Evolutionary conservation across 176 grass and related monocot genomes (phyloP), one percentile per base, ranked within the genome.

Genomic region (Stipa capillata): DNA sequence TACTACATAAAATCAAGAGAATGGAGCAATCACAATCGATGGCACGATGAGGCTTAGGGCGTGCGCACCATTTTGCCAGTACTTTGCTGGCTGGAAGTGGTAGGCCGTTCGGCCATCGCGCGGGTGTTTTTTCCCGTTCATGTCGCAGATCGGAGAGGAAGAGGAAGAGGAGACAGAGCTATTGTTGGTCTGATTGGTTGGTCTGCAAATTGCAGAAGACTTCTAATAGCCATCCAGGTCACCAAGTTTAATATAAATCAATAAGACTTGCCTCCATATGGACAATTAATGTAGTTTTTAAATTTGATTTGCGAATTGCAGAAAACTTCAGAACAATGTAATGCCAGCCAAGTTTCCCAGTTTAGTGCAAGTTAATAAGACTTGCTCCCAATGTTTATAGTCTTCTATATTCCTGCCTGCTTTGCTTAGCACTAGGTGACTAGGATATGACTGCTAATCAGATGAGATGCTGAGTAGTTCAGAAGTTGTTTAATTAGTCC

Each of bases 61-160:
- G 28, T 3, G 20, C 76, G 4, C 47, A 97, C 94, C 94, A 69
- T 97, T 97, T 41, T 94, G 89, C 94, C 94, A 97, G 60, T 91
- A 77, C 84, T 85, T 91, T 0, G 89, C 72, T 1, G 94, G 89
- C 58, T 97, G 94, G 84, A 97, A 97, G 83, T 97, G 94, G 84
- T 93, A 97, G 60, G 94, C 91, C 2, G 91, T 97, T 72, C 89
- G 89, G 85, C 51, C 86, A 18, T 72, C 74, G 60, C 69, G 9
- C 3, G 20, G 18, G 31, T 24, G 9, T 34, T 60, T 2, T 8
- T 47, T 17, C 1, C 66, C 66, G 11, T 69, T 6, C 66, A 69
- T 69, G 66, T 24, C 8, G 66, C 42, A 0, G 4, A 47, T 2
- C 14, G 20, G 45, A 42, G 69, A 37, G 8, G 68, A 44, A 5